Conservation (phyloP, 2,329 filamentous ascomycete species). For the Fusarium duplospermum region DNA sequence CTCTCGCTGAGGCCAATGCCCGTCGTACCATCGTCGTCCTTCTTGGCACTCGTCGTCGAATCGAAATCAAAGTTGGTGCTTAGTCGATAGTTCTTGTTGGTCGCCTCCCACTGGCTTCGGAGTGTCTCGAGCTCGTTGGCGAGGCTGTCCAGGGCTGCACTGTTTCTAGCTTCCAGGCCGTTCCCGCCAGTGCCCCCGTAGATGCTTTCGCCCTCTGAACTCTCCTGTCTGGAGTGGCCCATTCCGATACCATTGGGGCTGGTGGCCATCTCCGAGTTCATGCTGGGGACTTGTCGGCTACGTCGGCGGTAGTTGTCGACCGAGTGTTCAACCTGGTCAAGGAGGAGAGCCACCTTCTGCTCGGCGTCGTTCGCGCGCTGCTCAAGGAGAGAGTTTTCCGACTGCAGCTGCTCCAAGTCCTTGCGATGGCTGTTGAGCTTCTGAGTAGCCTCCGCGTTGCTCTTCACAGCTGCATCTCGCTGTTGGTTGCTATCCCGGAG, state of each 20-base stretch:
- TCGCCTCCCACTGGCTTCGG: conserved; percentile 92
- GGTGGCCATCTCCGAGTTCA: conserved; percentile 58
- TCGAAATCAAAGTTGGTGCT: conserved; percentile 94
- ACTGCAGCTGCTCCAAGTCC: conserved; percentile 84
- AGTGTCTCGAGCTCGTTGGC: conserved; percentile 93
- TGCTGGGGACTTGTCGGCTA: conserved; percentile 67
- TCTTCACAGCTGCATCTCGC: conserved; percentile 73
- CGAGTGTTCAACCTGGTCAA: conserved; percentile 93
- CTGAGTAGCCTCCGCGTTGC: conserved; percentile 63
- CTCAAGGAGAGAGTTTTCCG: conserved; percentile 85
- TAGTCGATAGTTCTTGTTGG: conserved; percentile 92
- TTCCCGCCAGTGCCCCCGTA: conserved; percentile 62
- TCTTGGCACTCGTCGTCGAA: conserved; percentile 52
- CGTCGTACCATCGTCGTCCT: conserved; percentile 56
- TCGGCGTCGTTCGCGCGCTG: conserved; percentile 89
- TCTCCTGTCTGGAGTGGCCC: conserved; percentile 64
- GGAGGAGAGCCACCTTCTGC: conserved; percentile 88
- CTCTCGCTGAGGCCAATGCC: conserved; percentile 73
- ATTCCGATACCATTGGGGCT: conserved; percentile 51
- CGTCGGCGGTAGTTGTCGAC: conserved; percentile 94
- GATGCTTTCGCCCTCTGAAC: conserved; percentile 71
- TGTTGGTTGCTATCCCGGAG: conserved; percentile 74
- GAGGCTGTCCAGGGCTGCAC: conserved; percentile 84
- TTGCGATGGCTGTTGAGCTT: conserved; percentile 70
- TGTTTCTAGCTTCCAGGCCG: conserved; percentile 62